Evolutionary conservation across 2,329 filamentous ascomycete species (phyloP).

Genomic region (Cadophora sp.): DNA sequence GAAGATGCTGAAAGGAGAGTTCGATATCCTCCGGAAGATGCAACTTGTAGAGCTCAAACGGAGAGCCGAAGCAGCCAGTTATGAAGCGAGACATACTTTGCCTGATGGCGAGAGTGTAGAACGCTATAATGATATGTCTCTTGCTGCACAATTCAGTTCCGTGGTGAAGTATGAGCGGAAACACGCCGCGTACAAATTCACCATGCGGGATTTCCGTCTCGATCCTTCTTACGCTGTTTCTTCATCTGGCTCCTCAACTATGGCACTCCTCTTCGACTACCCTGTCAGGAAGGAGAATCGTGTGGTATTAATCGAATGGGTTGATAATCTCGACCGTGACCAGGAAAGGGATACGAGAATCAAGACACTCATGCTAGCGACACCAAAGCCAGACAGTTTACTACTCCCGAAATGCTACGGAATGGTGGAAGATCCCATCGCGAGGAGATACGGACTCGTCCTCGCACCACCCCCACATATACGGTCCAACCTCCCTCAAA

Average conservation of each 20-base stretch:
- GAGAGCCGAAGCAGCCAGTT: conserved; percentile 34
- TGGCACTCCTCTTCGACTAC: conserved; percentile 42
- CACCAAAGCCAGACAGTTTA: conserved; percentile 36
- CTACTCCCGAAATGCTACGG: conserved; percentile 41
- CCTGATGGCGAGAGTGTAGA: conserved; percentile 22
- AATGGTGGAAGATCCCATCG: conserved; percentile 38
- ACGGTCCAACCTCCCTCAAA: conserved; percentile 35
- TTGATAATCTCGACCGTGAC: conserved; percentile 33
- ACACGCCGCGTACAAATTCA: conserved; percentile 38
- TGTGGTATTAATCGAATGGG: conserved; percentile 42
- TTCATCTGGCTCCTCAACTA: conserved; percentile 35
- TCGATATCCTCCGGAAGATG: conserved; percentile 35
- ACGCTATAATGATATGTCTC: conserved; percentile 34
- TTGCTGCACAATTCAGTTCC: conserved; percentile 38
- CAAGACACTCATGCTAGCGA: conserved; percentile 40
- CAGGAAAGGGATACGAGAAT: conserved; percentile 37
- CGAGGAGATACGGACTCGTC: conserved; percentile 36
- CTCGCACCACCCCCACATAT: conserved; percentile 41
- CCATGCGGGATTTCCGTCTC: conserved; percentile 39
- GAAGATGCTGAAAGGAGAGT: conserved; percentile 37
- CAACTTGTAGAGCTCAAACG: conserved; percentile 33
- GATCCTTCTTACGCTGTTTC: conserved; percentile 37
- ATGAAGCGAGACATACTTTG: conserved; percentile 33
- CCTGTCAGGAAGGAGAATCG: conserved; percentile 39
- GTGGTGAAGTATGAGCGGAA: conserved; percentile 38